Base-by-base conservation (phyloP, 1,139 yeast species). In the Suhomyces kunorum region DNA sequence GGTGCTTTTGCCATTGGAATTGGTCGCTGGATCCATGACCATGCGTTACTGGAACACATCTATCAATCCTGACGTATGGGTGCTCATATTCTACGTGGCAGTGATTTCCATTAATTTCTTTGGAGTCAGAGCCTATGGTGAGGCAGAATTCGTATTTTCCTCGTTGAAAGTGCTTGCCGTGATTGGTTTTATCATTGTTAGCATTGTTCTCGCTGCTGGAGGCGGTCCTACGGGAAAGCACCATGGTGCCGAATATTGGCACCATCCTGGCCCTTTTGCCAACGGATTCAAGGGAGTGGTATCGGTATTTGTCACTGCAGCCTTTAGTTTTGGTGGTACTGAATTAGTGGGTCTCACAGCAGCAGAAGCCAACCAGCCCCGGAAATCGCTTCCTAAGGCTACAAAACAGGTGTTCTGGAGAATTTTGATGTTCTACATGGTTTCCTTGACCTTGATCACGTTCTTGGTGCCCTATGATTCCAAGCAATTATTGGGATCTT, bases 271-370 rank as follows among this genome's bases (percentile, higher is more conserved):
- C 8, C 56, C 66, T 1, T 64, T 63, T 48, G 63, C 66, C 26
- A 53, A 64, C 46, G 74, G 75, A 1, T 70, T 70, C 51, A 68
- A 70, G 49, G 76, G 76, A 20, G 64, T 75, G 19, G 68, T 73
- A 43, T 64, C 78, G 1, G 79, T 74, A 6, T 73, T 75, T 47
- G 74, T 74, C 36, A 71, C 76, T 19, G 82, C 83, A 23, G 81
- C 81, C 1, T 78, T 76, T 55, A 74, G 81, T 22, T 78, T 71
- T 50, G 76, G 78, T 14, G 84, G 84, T 39, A 64, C 68, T 15
- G 74, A 69, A 45, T 59, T 68, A 31, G 69, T 66, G 20, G 71
- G 72, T 3, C 61, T 67, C 13, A 66, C 73, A 6, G 72, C 74
- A 3, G 71, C 71, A 11, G 75, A 69, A 40, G 62, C 74, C 1